These are phyloP conservation scores for Coffea canephora DNA, from an alignment of 257 asterid species.

Conservation along the genomic window DNA sequence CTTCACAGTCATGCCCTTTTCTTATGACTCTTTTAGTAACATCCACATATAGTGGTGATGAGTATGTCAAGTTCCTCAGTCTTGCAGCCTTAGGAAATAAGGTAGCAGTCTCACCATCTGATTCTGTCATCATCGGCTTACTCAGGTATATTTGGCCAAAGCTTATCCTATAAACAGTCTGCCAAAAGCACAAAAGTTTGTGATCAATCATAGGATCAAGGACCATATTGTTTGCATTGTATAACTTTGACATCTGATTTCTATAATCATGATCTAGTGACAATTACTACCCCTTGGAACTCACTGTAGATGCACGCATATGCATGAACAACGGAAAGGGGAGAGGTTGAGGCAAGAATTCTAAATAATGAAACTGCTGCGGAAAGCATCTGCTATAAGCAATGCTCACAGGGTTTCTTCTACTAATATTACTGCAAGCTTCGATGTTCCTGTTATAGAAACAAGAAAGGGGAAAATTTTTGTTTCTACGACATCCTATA, in stretches of 20 bases:
- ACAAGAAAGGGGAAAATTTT: no score
- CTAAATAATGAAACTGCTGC: no score
- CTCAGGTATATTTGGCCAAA: conserved; percentile 81
- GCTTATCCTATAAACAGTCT: conserved; percentile 64
- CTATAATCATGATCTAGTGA: neutral
- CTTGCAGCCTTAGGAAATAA: conserved; percentile 89
- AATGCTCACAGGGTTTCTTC: no score
- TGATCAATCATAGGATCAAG: neutral
- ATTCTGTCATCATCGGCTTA: conserved; percentile 85
- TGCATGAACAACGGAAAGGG: no score
- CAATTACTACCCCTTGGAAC: neutral
- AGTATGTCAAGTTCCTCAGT: conserved; percentile 72
- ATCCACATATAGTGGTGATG: conserved; percentile 76
- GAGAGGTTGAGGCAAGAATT: no score
- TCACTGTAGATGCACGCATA: no score
- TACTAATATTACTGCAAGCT: no score
- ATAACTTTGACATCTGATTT: no score
- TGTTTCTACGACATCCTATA: no score
- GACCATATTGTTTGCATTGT: no score
- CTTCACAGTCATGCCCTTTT: conserved; percentile 83
- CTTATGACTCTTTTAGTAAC: conserved; percentile 62
- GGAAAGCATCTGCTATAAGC: no score
- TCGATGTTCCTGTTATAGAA: no score
- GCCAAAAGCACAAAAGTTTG: conserved; percentile 16
- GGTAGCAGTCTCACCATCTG: conserved; percentile 82